These are phyloP conservation scores for Suillus subalutaceus DNA, from an alignment of 768 basidiomycete genomes.

Conservation along the genomic window DNA sequence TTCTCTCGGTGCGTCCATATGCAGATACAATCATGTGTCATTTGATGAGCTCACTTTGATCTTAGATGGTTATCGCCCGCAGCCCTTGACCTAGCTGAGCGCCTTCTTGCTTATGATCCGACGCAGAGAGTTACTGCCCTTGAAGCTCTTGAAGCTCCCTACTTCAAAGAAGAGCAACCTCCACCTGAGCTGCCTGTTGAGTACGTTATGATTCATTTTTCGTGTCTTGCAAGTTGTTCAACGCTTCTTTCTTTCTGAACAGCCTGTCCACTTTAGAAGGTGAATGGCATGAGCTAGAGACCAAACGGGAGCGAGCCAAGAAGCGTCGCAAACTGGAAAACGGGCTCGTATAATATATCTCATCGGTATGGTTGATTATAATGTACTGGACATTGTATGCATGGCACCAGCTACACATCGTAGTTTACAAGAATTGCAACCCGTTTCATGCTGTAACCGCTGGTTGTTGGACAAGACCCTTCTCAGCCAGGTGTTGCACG, in stretches of 20 bases:
- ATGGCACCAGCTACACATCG: constrained; percentile 15
- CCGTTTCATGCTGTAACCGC: constrained; percentile 26
- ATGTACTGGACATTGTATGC: constrained; percentile 30
- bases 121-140: constrained; percentile 70
- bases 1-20: constrained; percentile 72
- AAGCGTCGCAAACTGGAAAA: constrained; percentile 70
- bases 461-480: constrained; percentile 55
- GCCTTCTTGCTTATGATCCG: constrained; percentile 82
- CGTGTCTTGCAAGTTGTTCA: not conserved
- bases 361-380: constrained; percentile 21
- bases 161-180: constrained; percentile 85
- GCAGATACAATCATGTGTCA: not conserved
- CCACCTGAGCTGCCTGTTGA: constrained; percentile 71
- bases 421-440: constrained; percentile 16
- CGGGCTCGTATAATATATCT: constrained; percentile 25
- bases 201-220: constrained; percentile 47
- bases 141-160: constrained; percentile 80
- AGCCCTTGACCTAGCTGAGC: constrained; percentile 85
- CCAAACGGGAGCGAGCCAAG: constrained; percentile 87
- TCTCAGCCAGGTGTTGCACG: constrained; percentile 79
- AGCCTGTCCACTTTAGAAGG: constrained; percentile 84
- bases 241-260: constrained; percentile 11
- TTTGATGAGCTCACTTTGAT: constrained; percentile 3
- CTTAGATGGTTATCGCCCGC: constrained; percentile 84
- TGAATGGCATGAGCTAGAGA: constrained; percentile 98